A percentile compares a stretch with the other conserved stretches of the same genome.
Conservation (phyloP, 179 eudicot genomes). For the Beta corolliflora region DNA sequence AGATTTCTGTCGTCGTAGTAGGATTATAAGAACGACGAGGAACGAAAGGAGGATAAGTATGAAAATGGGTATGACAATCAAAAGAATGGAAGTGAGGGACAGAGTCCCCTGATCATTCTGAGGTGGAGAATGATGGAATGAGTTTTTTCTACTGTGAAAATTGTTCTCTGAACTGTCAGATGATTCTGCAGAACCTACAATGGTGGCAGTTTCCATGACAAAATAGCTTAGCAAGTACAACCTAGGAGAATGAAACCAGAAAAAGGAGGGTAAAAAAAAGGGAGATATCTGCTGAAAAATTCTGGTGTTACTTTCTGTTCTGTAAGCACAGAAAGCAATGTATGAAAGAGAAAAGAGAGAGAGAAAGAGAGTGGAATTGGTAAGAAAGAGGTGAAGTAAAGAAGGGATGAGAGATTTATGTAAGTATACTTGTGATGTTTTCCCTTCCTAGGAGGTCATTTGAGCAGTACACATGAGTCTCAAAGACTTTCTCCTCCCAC, state of each 20-base stretch:
- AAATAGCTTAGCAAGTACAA: slow-evolving; percentile 14
- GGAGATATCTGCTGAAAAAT: not conserved
- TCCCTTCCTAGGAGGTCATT: slow-evolving; percentile 27
- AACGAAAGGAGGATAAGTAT: slow-evolving; percentile 49
- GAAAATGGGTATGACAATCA: slow-evolving; percentile 54
- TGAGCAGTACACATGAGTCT: slow-evolving; percentile 24
- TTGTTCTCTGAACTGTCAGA: slow-evolving; percentile 24
- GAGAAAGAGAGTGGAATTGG: not conserved
- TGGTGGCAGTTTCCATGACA: slow-evolving; percentile 12
- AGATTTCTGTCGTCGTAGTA: slow-evolving; percentile 59
- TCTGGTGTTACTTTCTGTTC: slow-evolving; percentile 8
- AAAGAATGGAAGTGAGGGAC: slow-evolving; percentile 49
- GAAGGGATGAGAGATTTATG: slow-evolving; percentile 7
- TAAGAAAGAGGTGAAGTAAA: slow-evolving; percentile 4
- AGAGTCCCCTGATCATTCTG: not conserved
- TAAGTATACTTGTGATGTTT: slow-evolving; percentile 3
- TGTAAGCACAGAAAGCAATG: slow-evolving; percentile 21
- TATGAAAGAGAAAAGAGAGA: slow-evolving; percentile 4
- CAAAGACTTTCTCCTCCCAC: slow-evolving; percentile 5
- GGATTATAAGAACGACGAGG: slow-evolving; percentile 44
- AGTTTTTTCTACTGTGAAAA: not conserved
- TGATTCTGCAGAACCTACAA: slow-evolving; percentile 14
- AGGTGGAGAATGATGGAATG: slow-evolving; percentile 13
- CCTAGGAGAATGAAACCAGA: not conserved
- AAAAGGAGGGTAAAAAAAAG: not conserved